These are phyloP conservation scores for Suhomyces sp. DNA, from an alignment of 805 yeast species.

Conservation along the genomic window DNA sequence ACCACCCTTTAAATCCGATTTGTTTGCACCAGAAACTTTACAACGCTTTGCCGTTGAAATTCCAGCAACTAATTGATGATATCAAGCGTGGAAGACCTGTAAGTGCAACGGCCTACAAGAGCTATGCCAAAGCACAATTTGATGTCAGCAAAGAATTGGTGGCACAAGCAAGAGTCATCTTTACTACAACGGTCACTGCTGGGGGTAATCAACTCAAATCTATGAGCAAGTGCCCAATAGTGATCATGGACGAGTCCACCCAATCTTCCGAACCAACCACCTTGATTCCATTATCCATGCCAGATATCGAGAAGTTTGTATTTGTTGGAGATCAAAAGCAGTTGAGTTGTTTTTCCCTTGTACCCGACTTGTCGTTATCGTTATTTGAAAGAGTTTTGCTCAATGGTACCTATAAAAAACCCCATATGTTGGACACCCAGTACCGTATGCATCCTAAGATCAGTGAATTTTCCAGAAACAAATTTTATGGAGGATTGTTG, in stretches of 20 bases:
- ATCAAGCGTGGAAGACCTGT: conserved; percentile 30
- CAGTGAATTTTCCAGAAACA: conserved; percentile 54
- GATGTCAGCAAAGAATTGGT: conserved; percentile 49
- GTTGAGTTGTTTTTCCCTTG: conserved; percentile 66
- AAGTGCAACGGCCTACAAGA: conserved; percentile 46
- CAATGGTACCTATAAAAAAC: conserved; percentile 58
- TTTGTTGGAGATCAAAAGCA: conserved; percentile 79
- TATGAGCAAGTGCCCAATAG: conserved; percentile 56
- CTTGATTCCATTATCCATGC: conserved; percentile 66
- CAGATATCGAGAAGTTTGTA: conserved; percentile 63
- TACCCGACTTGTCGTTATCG: conserved; percentile 63
- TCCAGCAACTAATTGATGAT: conserved; percentile 42
- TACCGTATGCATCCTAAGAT: conserved; percentile 67
- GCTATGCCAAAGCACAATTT: conserved; percentile 43
- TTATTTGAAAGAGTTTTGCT: conserved; percentile 63
- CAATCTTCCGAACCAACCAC: conserved; percentile 74
- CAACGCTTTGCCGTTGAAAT: conserved; percentile 45
- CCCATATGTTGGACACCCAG: conserved; percentile 68
- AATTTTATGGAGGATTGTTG: conserved; percentile 49
- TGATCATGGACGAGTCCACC: conserved; percentile 77
- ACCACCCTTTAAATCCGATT: conserved; percentile 56
- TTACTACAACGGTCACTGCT: conserved; percentile 71
- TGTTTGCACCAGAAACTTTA: conserved; percentile 63
- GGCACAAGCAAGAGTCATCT: conserved; percentile 65
- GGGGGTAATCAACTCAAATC: conserved; percentile 64